Evolutionary conservation across 2,329 filamentous ascomycete genomes (phyloP), one percentile per base, ranked within the genome.

Genomic region (Pseudocercospora cruenta): DNA sequence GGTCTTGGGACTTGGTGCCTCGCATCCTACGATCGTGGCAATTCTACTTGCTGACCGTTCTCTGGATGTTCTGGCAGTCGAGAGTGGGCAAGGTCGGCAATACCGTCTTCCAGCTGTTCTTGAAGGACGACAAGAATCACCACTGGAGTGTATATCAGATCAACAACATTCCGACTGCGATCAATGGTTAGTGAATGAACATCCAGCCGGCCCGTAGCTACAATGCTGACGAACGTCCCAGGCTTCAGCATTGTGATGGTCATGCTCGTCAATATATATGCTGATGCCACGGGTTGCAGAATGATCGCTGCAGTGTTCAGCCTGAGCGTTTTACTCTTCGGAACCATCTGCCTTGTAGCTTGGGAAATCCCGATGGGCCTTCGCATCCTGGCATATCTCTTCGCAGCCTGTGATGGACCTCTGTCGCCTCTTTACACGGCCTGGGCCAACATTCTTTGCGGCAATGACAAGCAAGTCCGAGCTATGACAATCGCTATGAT

Each of bases 361-460:
- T 68, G 63, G 66, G 55, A 68, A 3, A 66, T 68, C 22, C 66
- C 66, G 6, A 49, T 68, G 10, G 78, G 77, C 7, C 68, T 79
- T 9, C 74, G 70, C 47, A 71, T 79, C 39, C 70, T 77, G 28
- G 70, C 78, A 2, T 80, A 78, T 70, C 72, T 79, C 57, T 75
- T 79, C 58, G 77, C 77, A 8, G 77, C 76, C 16, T 71, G 71
- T 14, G 76, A 79, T 63, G 78, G 78, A 0, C 77, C 77, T 0
- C 72, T 80, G 2, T 76, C 74, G 6, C 78, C 78, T 1, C 72
- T 80, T 10, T 78, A 76, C 65, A 75, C 75, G 64, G 65, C 74
- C 3, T 79, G 77, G 77, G 77, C 77, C n/a, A 79, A 78, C 64
- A 75, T 77, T 54, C 62, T 78, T 19, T 78, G 75, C 39, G 65